Evolutionary conservation across 176 grass and related monocot species (phyloP), one percentile per base, ranked within the genome.

Genomic region (Juncus inflexus): DNA sequence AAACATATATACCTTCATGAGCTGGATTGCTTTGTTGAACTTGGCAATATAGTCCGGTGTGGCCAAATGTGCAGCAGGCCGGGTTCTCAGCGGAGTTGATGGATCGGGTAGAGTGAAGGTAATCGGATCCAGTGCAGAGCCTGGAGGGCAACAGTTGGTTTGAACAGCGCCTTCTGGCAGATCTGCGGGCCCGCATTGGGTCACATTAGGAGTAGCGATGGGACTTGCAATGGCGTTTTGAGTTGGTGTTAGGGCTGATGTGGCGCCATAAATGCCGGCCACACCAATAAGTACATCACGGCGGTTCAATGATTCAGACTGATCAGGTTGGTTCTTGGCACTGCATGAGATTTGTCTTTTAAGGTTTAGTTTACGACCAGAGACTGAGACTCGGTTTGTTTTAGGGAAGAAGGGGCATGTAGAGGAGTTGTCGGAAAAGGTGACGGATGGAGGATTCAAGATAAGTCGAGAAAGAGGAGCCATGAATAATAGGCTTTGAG

Each of bases 121-220:
- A 16, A 82, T 70, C 15, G 70, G 63, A 16, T 67, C 65, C 10
- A 13, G 3, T 2, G 14, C 12, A 3, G 57, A 75, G 50, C 35
- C 39, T 35, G 79, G 79, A 37, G 79, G 79, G 79, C 79, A 81
- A 67, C 79, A 81, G 15, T 81, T 51, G 15, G 79, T 74, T 16
- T 66, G 58, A 6, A 63, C 42, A 7, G 79, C 73, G 19, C 66
- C 64, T 13, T 62, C 0, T 47, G 73, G 79, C 39, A 82, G 65
- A 3, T 70, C 28, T 0, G 73, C 64, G 2, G 50, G 50, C 12
- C 79, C 73, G 43, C 79, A 82, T 5, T 13, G 16, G 54, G 57
- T 15, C 8, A 76, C 40, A 15, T 82, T 68, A 42, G 79, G 74
- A 43, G 53, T 51, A 58, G 62, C 53, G 38, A 77, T 77, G 40